phyloP scores from a whole-genome alignment of 805 yeast genomes.

The Sugiyamaella floridensis region DNA sequence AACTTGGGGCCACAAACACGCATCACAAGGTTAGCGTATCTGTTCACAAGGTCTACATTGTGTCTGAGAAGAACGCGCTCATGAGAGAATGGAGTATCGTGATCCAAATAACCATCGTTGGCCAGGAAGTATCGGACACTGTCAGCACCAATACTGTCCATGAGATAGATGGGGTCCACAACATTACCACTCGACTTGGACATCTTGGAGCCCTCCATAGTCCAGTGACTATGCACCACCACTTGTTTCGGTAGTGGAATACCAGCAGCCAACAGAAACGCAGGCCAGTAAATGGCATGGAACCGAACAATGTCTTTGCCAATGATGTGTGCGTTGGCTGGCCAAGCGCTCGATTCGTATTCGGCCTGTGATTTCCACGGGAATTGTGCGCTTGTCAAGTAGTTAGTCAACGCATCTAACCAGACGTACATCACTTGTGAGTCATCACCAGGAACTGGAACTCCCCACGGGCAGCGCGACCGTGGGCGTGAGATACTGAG shows the following conservation, averaged over 20 bases:
- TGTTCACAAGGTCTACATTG: conserved; percentile 56
- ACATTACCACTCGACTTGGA: conserved; percentile 90
- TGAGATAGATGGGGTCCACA: conserved; percentile 75
- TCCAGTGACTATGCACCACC: conserved; percentile 92
- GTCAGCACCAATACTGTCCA: conserved; percentile 55
- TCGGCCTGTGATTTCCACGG: conserved; percentile 32
- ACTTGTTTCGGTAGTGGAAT: conserved; percentile 63
- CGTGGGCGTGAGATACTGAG: conserved; percentile 84
- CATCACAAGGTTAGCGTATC: conserved; percentile 71
- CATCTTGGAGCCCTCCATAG: conserved; percentile 85
- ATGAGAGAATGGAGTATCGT: conserved; percentile 76
- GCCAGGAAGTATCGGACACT: conserved; percentile 62
- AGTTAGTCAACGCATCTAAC: conserved; percentile 91
- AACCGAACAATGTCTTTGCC: conserved; percentile 90
- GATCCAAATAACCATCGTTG: conserved; percentile 65
- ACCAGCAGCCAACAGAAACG: conserved; percentile 77
- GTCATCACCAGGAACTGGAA: conserved; percentile 74
- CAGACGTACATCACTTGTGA: conserved; percentile 86
- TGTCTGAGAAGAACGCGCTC: conserved; percentile 42
- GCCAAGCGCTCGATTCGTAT: conserved; percentile 40
- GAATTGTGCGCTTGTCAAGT: conserved; percentile 65
- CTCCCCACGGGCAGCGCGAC: conserved; percentile 78
- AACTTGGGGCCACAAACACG: conserved; percentile 71
- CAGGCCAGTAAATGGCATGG: conserved; percentile 93
- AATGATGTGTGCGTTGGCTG: conserved; percentile 65